phyloP scores from a whole-genome alignment of 179 eudicot species.

The Spinacia oleracea region DNA sequence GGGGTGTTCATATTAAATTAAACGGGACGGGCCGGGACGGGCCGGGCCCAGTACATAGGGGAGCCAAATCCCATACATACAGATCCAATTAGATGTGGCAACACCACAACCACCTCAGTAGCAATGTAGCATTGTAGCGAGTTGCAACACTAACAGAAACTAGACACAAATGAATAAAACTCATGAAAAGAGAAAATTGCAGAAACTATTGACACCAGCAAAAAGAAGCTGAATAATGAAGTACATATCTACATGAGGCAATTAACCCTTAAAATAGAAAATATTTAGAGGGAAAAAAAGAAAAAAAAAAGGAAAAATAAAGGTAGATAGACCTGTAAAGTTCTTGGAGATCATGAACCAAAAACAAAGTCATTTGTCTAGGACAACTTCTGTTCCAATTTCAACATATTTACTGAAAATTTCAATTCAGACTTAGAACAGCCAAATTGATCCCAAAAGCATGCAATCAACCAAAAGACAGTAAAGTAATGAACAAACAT shows the following conservation, averaged over 20 bases:
- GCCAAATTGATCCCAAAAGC: constrained; percentile 22
- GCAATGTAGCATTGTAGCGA: not conserved
- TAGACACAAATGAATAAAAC: not conserved
- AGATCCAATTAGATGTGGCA: too few species aligned
- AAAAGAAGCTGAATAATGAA: constrained; percentile 18
- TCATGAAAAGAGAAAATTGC: not conserved
- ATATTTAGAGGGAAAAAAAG: too few species aligned
- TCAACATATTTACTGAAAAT: constrained; percentile 38
- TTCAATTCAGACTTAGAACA: constrained; percentile 25
- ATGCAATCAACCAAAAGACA: constrained; percentile 15
- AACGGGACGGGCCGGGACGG: too few species aligned
- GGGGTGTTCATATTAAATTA: too few species aligned
- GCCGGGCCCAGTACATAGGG: too few species aligned
- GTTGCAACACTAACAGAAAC: not conserved
- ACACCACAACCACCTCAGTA: too few species aligned
- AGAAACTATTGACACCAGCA: constrained; percentile 12
- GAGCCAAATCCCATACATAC: too few species aligned
- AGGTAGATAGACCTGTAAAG: constrained; percentile 21
- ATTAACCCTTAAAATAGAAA: not conserved
- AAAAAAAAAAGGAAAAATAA: constrained; percentile 15
- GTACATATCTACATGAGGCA: not conserved
- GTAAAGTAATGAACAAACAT: constrained; percentile 7
- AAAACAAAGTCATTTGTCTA: constrained; percentile 17
- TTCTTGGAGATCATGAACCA: constrained; percentile 21
- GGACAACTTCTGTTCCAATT: constrained; percentile 17